Evolutionary conservation across 2,329 filamentous ascomycete genomes (phyloP), one percentile per base, ranked within the genome.

Genomic region (Epichloe uncinata): DNA sequence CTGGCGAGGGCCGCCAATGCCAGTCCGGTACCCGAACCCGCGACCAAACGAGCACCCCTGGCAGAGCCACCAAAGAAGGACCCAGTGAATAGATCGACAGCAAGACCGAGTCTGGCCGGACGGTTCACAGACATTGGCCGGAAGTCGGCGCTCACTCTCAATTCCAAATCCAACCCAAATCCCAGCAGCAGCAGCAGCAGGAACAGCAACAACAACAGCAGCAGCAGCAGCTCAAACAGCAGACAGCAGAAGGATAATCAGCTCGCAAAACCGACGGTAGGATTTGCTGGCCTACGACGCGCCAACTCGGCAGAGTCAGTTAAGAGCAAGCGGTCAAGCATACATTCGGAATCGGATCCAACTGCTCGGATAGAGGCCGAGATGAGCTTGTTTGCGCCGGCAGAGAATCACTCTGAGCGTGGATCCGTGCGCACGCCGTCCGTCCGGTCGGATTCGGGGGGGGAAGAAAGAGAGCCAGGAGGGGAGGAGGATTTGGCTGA

Each of bases 341-440:
- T 69, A 57, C 65, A 69, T 51, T 78, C 76, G 0, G 75, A 79
- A 50, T 58, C 64, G 13, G 77, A 80, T 53, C 76, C 77, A 4
- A 74, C 70, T 1, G 75, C 76, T 55, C 73, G 77, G 42, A 78
- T 80, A 47, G 71, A 77, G 56, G 73, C 68, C 9, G 77, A 81
- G 61, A 71, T 73, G 64, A 73, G 70, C 45, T 67, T 81, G 8
- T 81, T 81, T 60, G 77, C 74, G 13, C 73, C 71, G 0, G 57
- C 63, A 15, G 76, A 79, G 34, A 75, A 73, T 52, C 69, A 77
- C 41, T 81, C 77, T 1, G 77, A 80, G 56, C 70, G 66, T 42
- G 75, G 75, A 1, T 79, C 77, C 4, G 63, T 73, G 16, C 70
- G 73, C 37, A 75, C 72, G 4, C 67, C 71, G 2, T 79, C 77